These are phyloP conservation scores for Ophiostoma sp. DNA, from an alignment of 2,329 filamentous ascomycete species.

Conservation along the genomic window DNA sequence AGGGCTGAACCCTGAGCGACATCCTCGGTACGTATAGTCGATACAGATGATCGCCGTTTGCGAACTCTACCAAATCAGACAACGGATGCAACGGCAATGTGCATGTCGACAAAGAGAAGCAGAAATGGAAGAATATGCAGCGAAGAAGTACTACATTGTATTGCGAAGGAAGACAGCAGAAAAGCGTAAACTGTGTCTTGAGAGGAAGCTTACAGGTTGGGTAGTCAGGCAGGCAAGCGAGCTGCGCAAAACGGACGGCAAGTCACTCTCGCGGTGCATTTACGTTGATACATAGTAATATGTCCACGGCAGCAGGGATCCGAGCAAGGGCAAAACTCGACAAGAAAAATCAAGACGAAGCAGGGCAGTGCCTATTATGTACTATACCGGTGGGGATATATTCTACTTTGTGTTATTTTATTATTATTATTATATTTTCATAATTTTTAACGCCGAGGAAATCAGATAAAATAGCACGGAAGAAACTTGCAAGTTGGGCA, in stretches of 20 bases:
- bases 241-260: background rate
- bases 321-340: background rate
- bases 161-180: background rate
- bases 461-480: constrained; percentile 1
- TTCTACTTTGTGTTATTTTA: background rate
- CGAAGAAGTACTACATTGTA: background rate
- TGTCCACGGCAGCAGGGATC: background rate
- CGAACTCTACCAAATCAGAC: background rate
- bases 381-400: background rate
- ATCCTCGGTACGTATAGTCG: background rate
- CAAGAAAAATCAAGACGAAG: constrained; percentile 14
- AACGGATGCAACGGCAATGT: background rate
- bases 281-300: background rate
- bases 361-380: background rate
- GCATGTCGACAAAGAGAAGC: background rate
- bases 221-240: background rate
- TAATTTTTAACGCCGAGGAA: background rate
- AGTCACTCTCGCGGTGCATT: background rate
- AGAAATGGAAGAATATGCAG: background rate
- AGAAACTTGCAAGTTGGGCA: background rate
- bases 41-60: background rate
- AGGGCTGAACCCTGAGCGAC: background rate
- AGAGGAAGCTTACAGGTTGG: background rate
- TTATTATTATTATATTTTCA: too few species aligned
- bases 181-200: background rate